These are phyloP conservation scores for Myriosclerotinia curreyana DNA, from an alignment of 2,329 filamentous ascomycete genomes.

Conservation along the genomic window DNA sequence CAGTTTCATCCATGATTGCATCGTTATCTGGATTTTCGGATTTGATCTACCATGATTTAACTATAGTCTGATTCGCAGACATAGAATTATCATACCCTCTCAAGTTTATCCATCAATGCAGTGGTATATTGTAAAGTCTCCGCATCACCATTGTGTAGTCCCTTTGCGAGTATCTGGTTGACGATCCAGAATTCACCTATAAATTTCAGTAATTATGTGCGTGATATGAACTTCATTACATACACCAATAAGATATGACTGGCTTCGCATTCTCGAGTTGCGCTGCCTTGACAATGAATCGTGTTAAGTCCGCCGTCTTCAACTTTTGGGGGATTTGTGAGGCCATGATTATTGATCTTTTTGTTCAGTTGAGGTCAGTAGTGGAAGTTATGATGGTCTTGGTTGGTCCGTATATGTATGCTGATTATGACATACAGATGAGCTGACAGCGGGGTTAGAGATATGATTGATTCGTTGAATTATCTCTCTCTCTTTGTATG, in stretches of 20 bases:
- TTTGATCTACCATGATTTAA: slow-evolving; percentile 55
- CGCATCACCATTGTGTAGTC: slow-evolving; percentile 73
- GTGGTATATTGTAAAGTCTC: slow-evolving; percentile 80
- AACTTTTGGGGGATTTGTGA: slow-evolving; percentile 67
- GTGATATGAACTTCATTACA: slow-evolving; percentile 40
- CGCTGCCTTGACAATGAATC: slow-evolving; percentile 77
- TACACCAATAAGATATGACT: slow-evolving; percentile 93
- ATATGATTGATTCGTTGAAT: neutral
- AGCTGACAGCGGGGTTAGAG: neutral
- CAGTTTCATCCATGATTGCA: slow-evolving; percentile 78
- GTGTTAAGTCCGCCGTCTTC: slow-evolving; percentile 75
- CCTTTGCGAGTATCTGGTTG: slow-evolving; percentile 80
- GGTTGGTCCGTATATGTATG: neutral
- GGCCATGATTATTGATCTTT: slow-evolving; percentile 56
- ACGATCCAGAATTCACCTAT: slow-evolving; percentile 87
- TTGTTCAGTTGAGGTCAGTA: neutral
- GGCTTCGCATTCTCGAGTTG: slow-evolving; percentile 85
- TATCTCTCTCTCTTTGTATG: neutral
- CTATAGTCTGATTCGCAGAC: neutral
- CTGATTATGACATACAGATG: neutral
- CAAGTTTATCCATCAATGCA: slow-evolving; percentile 84
- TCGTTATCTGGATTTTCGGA: slow-evolving; percentile 71
- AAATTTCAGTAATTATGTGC: slow-evolving; percentile 30
- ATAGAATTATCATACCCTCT: slow-evolving; percentile 54
- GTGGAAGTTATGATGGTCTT: neutral